Evolutionary conservation across 495 filamentous ascomycete species (phyloP).

Genomic region (Aspergillus sclerotioniger): DNA sequence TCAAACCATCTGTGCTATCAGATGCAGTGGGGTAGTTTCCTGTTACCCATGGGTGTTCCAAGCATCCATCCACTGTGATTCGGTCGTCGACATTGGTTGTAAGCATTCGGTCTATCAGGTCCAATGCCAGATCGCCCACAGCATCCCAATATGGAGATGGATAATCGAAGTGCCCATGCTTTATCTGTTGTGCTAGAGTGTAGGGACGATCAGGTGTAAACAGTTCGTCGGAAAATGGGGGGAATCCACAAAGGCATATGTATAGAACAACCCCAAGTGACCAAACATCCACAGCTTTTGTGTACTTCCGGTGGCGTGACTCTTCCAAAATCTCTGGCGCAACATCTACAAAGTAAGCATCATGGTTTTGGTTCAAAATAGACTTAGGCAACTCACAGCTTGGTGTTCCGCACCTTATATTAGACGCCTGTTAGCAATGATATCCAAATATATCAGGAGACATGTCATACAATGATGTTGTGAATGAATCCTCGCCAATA

Average conservation of each 20-base stretch:
- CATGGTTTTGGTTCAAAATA: neutral
- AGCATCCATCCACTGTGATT: constrained; percentile 84
- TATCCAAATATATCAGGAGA: neutral
- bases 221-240: constrained; percentile 94
- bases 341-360: constrained; percentile 61
- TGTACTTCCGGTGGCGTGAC: constrained; percentile 76
- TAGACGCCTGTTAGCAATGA: constrained; percentile 14
- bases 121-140: constrained; percentile 83
- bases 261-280: constrained; percentile 98
- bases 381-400: constrained; percentile 57
- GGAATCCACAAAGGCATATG: constrained; percentile 97
- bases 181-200: constrained; percentile 87
- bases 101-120: constrained; percentile 94
- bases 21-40: constrained; percentile 44
- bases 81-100: constrained; percentile 79
- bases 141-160: constrained; percentile 98
- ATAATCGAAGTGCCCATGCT: constrained; percentile 84
- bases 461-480: constrained; percentile 74
- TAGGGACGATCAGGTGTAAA: constrained; percentile 75
- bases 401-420: constrained; percentile 78
- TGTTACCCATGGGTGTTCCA: constrained; percentile 88
- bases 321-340: constrained; percentile 92
- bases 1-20: constrained; percentile 92
- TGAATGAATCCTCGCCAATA: constrained; percentile 97
- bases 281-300: constrained; percentile 95